Base-by-base conservation (phyloP, 1,284 basidiomycete genomes). In the Anthracocystis walkeri region DNA sequence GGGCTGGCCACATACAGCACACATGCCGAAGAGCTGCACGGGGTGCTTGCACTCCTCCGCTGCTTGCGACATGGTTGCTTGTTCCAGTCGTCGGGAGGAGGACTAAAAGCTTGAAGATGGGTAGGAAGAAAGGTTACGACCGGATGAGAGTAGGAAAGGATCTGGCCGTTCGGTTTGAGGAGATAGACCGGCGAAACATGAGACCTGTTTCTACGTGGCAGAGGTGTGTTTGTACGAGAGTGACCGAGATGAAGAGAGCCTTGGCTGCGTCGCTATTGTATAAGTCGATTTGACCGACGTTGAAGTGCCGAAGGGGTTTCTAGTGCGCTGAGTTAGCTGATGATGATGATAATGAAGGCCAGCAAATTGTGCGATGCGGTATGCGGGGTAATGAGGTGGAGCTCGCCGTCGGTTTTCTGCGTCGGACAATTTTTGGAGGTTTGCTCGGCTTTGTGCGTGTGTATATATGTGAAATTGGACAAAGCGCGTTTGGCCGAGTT, bases 1-100 rank as follows among this genome's bases (percentile, higher is more conserved):
- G 80, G 97, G 94, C 86, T 92, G 93, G 41, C 95, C 95, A 84
- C 95, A 99, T 33, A 96, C 86, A 2, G 92, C 94, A 84, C 95
- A 99, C 67, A 98, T 89, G 1, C 96, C 96, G 41, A 91, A 91
- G 65, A 96, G 88, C 86, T 97, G 95, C 77, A 96, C 91, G 53
- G 93, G 93, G 86, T 99, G 95, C 56, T 92, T 93, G 87, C 95
- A 99, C 42, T 49, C 58, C 55, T 65, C 54, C 31, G 61, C 41
- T 29, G 55, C 45, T 42, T 48, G 46, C 31, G 62, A 60, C 63
- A 65, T 71, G 48, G 35, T 52, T 56, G 57, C 25, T 49, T 20
- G 31, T 1, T 20, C 1, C 16, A 25, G 29, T 7, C n/a, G 42
- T 31, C 21, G 44, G 10, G 27, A 27, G 31, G 12, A 7, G 11